Evolutionary conservation across 441 rosid species (phyloP).

Genomic region (Gossypium trilobum): DNA sequence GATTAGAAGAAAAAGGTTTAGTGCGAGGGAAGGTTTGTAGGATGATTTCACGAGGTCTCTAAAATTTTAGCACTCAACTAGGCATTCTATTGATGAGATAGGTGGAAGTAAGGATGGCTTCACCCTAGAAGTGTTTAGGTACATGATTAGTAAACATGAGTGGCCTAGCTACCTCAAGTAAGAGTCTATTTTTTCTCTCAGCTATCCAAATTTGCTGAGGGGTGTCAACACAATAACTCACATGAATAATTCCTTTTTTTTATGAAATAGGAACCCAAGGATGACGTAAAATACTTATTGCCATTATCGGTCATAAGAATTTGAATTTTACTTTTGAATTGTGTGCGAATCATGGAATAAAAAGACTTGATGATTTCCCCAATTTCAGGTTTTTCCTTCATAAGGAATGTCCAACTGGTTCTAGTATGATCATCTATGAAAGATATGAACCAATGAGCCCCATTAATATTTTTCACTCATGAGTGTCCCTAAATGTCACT

Average conservation of each 20-base stretch:
- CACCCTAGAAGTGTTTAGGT: not conserved
- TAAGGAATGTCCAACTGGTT: not conserved
- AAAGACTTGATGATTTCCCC: not conserved
- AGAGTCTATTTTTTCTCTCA: not conserved
- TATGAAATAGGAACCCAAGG: not conserved
- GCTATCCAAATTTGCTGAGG: not conserved
- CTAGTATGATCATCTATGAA: not conserved
- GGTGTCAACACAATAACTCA: not conserved
- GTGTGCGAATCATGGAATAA: not conserved
- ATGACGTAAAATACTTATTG: not conserved
- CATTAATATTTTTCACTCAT: not conserved
- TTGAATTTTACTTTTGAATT: not conserved
- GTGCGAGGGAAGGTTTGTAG: not conserved
- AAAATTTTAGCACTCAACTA: not conserved
- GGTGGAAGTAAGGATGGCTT: not conserved
- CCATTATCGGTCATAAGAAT: not conserved
- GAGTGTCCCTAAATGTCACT: not conserved
- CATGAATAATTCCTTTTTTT: not conserved
- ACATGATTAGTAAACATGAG: not conserved
- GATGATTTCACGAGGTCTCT: not conserved
- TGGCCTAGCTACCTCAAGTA: not conserved
- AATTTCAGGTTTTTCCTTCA: not conserved
- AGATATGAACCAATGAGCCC: not conserved
- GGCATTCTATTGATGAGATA: not conserved
- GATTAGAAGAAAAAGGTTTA: not conserved